Evolutionary conservation across 1,284 basidiomycete species (phyloP), one percentile per base, ranked within the genome.

Genomic region (Tilletia caries): DNA sequence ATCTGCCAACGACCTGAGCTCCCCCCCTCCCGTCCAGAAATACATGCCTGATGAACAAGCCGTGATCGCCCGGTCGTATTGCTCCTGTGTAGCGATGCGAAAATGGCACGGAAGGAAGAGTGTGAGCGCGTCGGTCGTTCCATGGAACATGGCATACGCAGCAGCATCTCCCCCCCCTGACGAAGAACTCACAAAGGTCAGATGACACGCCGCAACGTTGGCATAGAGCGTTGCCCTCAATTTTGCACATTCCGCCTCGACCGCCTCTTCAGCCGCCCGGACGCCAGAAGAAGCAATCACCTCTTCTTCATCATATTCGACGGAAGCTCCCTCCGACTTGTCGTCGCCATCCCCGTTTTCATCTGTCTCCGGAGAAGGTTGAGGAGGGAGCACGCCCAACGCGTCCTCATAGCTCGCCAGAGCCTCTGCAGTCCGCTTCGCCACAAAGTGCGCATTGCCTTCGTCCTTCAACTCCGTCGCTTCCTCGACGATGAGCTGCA

Each of bases 171-270:
- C n/a, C n/a, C n/a, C n/a, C n/a, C n/a, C n/a, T 65, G 15, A 46
- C 33, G 25, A 10, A 25, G 25, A 67, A 67, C 67, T 58, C 79
- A 91, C 92, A 80, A 91, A 83, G 78, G 91, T 91, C 2, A 91
- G 86, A 79, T 89, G 86, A 76, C 91, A 92, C 68, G 92, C 92
- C 1, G 88, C 92, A 44, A 93, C 89, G 76, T 94, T 94, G 44
- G 90, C 89, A 76, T 91, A 87, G 70, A 93, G 68, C 48, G 73
- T 68, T 6, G 74, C 71, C 3, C 76, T 70, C 41, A 77, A 69
- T 37, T 64, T 50, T 20, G 70, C 69, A 20, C 73, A 64, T 60
- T 75, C 64, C n/a, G 66, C 33, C 67, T 58, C 10, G 44, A 43
- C 37, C 60, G 54, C 43, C 23, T 25, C 29, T n/a, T 54, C n/a